Base-by-base conservation (phyloP, 2,329 filamentous ascomycete genomes). In the Plectosphaerella plurivora region DNA sequence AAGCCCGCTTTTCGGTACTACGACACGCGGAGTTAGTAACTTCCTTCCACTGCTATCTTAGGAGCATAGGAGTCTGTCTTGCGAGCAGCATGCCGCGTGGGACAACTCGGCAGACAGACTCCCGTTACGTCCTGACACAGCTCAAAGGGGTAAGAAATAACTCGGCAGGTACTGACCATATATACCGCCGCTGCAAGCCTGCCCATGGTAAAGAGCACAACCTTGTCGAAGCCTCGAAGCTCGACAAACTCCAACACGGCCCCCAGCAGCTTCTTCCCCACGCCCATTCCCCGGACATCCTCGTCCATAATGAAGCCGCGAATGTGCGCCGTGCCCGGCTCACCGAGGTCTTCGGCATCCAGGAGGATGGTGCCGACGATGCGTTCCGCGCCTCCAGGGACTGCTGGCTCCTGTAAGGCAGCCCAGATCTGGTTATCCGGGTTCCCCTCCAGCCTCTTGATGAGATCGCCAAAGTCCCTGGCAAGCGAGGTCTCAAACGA, bases 281-380 rank as follows among this genome's bases (percentile, higher is more conserved):
- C 48, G 1, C 64, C 65, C 15, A 53, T 12, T 5, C 63, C 63
- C 7, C 60, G 51, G 2, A 52, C 46, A 2, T 50, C 49, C 12
- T 59, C 56, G 37, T 67, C 65, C 3, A 66, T 57, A 46, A 67
- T 64, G 50, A 66, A 65, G 12, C 54, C 59, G n/a, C 63, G 55
- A 11, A 68, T 51, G 12, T 57, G 57, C 3, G 59, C 63, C 33
- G 59, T 57, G 4, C 56, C 54, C 9, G 51, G 52, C 4, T 42
- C 37, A 2, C 50, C 58, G 3, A 50, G 47, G 37, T 24, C 25
- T 51, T 65, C 58, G 12, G 62, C 64, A 47, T 67, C 61, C 35
- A 67, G 50, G 24, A 57, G 65, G 22, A 67, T 55, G 12, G 57
- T 58, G 5, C 65, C 65, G 1, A 64, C 59, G 15, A 63, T 64